phyloP scores from a whole-genome alignment of 2,329 filamentous ascomycete species.

The Colletotrichum chlorophyti region DNA sequence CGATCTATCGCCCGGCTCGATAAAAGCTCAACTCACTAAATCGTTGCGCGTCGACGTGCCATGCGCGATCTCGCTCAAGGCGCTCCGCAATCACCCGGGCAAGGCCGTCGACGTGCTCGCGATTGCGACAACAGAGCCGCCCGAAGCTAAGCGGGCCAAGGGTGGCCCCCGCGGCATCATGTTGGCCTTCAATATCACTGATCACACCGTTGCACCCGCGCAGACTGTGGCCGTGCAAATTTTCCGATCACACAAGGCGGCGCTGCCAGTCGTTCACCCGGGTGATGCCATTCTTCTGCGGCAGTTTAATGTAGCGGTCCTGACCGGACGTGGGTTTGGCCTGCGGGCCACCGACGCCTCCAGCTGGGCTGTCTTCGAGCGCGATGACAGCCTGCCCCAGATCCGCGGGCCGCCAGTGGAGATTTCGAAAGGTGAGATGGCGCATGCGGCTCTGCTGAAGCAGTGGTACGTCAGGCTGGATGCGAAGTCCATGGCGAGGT shows the following conservation, averaged over 20 bases:
- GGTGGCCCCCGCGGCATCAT: slow-evolving; percentile 65
- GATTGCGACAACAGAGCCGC: slow-evolving; percentile 58
- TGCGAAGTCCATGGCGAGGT: slow-evolving; percentile 49
- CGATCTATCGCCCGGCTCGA: slow-evolving; percentile 23
- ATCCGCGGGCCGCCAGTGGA: slow-evolving; percentile 68
- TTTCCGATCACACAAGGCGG: slow-evolving; percentile 63
- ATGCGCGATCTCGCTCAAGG: slow-evolving; percentile 60
- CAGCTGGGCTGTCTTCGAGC: slow-evolving; percentile 68
- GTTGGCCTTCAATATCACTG: slow-evolving; percentile 63
- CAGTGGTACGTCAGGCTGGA: slow-evolving; percentile 59
- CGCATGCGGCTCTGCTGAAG: slow-evolving; percentile 55
- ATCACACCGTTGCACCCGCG: slow-evolving; percentile 59
- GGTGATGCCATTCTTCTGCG: slow-evolving; percentile 67
- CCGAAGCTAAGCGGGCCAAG: slow-evolving; percentile 60
- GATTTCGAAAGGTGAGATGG: slow-evolving; percentile 55
- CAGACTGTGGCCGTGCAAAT: slow-evolving; percentile 61
- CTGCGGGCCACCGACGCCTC: slow-evolving; percentile 61
- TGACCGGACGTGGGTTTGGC: slow-evolving; percentile 62
- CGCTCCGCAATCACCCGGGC: slow-evolving; percentile 55
- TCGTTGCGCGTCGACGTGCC: slow-evolving; percentile 56
- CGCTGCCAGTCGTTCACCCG: slow-evolving; percentile 59
- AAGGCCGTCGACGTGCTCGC: slow-evolving; percentile 61
- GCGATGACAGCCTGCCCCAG: slow-evolving; percentile 52
- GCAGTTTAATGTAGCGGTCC: slow-evolving; percentile 59
- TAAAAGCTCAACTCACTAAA: slow-evolving; percentile 54